Conservation (phyloP, 306 rosid species). For the Astragalus glycyphyllos region DNA sequence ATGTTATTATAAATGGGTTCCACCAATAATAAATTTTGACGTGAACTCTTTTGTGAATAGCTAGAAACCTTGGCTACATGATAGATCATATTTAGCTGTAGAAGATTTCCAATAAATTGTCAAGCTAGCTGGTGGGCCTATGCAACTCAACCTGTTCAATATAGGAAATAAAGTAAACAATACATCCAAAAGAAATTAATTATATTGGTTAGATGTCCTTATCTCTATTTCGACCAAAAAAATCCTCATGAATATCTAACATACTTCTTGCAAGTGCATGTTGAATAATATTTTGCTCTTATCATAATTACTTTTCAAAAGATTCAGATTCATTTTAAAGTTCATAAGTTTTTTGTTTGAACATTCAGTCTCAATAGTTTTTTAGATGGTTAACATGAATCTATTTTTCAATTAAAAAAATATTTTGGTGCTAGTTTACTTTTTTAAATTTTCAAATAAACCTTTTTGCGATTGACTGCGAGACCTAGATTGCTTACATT, state of each 20-base stretch:
- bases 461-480: too few relatives aligned
- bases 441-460: too few relatives aligned
- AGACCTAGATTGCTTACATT: too few relatives aligned
- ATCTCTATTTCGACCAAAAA: background rate
- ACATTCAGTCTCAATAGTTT: background rate
- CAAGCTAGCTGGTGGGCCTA: conserved; percentile 32
- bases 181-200: conserved; percentile 39
- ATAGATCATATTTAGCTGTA: conserved; percentile 30
- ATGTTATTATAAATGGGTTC: conserved; percentile 39
- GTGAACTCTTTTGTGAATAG: conserved; percentile 29
- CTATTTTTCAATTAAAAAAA: too few relatives aligned
- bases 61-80: conserved; percentile 17
- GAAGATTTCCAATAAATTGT: conserved; percentile 43
- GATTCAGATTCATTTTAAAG: background rate
- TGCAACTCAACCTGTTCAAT: conserved; percentile 13
- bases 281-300: background rate
- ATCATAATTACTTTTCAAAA: background rate
- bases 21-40: conserved; percentile 43
- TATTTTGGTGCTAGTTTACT: too few relatives aligned
- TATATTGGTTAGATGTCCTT: conserved; percentile 15
- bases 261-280: background rate
- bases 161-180: background rate
- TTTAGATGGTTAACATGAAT: too few relatives aligned
- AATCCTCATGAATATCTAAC: conserved; percentile 14
- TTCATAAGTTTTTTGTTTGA: background rate